Conservation (phyloP, 345 rosid species). For the Gossypium turneri region DNA sequence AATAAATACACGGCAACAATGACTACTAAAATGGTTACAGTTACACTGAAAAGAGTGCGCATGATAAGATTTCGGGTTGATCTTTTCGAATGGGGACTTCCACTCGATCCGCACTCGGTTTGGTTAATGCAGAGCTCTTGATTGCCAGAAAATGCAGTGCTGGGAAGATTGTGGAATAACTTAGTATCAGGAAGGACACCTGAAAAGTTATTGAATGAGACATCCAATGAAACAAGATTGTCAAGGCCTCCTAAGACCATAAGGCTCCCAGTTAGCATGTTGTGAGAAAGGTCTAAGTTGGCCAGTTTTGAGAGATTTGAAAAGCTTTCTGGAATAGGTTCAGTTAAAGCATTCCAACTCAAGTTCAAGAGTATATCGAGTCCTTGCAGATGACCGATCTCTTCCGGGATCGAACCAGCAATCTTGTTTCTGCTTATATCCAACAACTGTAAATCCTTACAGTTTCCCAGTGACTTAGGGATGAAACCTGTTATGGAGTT, state of each 20-base stretch:
- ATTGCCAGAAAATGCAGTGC: constrained; percentile 45
- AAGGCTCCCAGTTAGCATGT: constrained; percentile 45
- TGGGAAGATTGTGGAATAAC: constrained; percentile 50
- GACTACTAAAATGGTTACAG: constrained; percentile 31
- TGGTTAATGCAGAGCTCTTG: constrained; percentile 46
- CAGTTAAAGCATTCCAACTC: constrained; percentile 56
- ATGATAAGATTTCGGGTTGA: constrained; percentile 35
- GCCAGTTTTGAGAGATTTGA: constrained; percentile 56
- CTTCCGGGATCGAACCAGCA: constrained; percentile 47
- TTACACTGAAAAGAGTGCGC: constrained; percentile 40
- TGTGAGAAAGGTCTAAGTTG: constrained; percentile 58
- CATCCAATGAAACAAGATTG: constrained; percentile 58
- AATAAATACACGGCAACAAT: constrained; percentile 31
- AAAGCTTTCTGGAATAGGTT: constrained; percentile 54
- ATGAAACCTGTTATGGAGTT: constrained; percentile 50
- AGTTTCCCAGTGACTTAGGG: constrained; percentile 53
- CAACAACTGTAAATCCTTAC: constrained; percentile 54
- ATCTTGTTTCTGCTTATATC: constrained; percentile 57
- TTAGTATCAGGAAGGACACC: constrained; percentile 58
- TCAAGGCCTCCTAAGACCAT: constrained; percentile 39
- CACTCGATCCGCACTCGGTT: constrained; percentile 27
- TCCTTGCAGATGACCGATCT: constrained; percentile 50
- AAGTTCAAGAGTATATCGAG: constrained; percentile 61
- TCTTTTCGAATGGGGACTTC: constrained; percentile 20
- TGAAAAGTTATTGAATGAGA: constrained; percentile 57